Conservation (phyloP, 805 yeast genomes). For the Pichia membranifaciens region DNA sequence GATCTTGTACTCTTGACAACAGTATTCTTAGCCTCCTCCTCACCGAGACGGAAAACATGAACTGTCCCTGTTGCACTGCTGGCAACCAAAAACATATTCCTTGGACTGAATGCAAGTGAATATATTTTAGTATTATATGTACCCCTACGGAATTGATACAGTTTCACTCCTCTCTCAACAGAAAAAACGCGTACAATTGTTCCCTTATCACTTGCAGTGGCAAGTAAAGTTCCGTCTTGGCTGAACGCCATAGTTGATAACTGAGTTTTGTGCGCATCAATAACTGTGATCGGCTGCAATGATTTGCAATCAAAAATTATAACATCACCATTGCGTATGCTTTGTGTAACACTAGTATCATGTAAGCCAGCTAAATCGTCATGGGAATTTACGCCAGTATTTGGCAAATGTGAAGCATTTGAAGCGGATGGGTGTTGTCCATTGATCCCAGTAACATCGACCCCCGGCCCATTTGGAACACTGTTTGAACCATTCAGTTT, state of each 20-base stretch:
- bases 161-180: slow-evolving; percentile 62
- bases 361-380: background rate
- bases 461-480: slow-evolving; percentile 6
- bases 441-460: slow-evolving; percentile 9
- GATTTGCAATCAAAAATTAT: slow-evolving; percentile 75
- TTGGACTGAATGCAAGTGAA: slow-evolving; percentile 73
- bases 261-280: slow-evolving; percentile 84
- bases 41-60: slow-evolving; percentile 77
- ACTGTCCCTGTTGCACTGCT: slow-evolving; percentile 90
- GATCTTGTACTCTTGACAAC: slow-evolving; percentile 11
- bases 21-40: slow-evolving; percentile 34
- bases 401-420: background rate
- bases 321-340: slow-evolving; percentile 58
- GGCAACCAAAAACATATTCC: slow-evolving; percentile 70
- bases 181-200: slow-evolving; percentile 82
- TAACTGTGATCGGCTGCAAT: slow-evolving; percentile 74
- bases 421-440: slow-evolving; percentile 14
- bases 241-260: slow-evolving; percentile 68
- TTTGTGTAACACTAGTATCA: slow-evolving; percentile 1
- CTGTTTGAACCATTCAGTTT: slow-evolving; percentile 6
- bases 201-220: slow-evolving; percentile 91
- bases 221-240: slow-evolving; percentile 72
- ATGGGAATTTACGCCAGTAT: slow-evolving; percentile 1
- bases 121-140: slow-evolving; percentile 84
- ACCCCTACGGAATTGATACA: slow-evolving; percentile 80